Conservation (phyloP, 441 rosid species). For the Erodium moschatum region DNA sequence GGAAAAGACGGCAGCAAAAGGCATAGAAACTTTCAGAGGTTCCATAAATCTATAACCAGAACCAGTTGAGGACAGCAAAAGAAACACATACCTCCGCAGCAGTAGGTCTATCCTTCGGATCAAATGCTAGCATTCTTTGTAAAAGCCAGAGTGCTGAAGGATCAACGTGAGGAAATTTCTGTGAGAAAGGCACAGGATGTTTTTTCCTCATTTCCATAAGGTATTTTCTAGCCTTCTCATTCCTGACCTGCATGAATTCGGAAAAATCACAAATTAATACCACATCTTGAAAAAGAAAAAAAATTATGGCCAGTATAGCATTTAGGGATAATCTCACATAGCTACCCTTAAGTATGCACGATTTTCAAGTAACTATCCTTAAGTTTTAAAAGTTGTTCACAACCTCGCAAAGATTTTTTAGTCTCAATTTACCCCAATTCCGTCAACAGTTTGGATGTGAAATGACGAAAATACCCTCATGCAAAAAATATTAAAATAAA, state of each 20-base stretch:
- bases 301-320: not conserved
- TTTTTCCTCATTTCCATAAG: slow-evolving; percentile 89
- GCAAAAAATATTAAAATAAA: no score
- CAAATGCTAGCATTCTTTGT: slow-evolving; percentile 80
- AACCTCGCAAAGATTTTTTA: not conserved
- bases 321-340: not conserved
- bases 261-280: not conserved
- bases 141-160: slow-evolving; percentile 62
- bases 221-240: slow-evolving; percentile 89
- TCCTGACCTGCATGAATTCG: slow-evolving; percentile 52
- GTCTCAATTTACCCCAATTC: no score
- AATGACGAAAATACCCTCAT: no score
- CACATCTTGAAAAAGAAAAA: not conserved
- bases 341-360: no score
- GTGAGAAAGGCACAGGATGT: slow-evolving; percentile 54
- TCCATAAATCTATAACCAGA: no score
- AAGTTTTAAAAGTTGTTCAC: not conserved
- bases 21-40: not conserved
- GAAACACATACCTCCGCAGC: slow-evolving; percentile 63
- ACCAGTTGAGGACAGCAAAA: no score
- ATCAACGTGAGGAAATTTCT: slow-evolving; percentile 75
- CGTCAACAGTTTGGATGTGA: no score
- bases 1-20: not conserved
- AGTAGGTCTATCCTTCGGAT: slow-evolving; percentile 82
- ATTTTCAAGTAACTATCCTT: no score